A percentile compares a stretch with the other conserved stretches of the same genome.
These are phyloP conservation scores for Cystofilobasidium bisporidii DNA, from an alignment of 768 basidiomycete species.

Conservation along the genomic window DNA sequence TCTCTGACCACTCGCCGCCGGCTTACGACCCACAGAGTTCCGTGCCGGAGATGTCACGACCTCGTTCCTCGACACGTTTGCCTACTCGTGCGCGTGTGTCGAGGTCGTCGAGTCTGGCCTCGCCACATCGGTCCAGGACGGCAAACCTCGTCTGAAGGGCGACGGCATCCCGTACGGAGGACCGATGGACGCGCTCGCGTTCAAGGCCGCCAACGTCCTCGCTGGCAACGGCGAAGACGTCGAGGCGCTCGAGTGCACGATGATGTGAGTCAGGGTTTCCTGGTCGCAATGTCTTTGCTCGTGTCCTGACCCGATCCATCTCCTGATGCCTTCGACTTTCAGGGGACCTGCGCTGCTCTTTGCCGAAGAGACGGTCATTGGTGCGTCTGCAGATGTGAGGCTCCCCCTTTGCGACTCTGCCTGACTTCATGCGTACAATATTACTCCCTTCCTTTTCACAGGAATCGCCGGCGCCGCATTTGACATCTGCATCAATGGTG, in stretches of 20 bases:
- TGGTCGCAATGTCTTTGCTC: too few relatives aligned
- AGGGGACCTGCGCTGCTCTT: slow-evolving; percentile 49
- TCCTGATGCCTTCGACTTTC: slow-evolving; percentile 38
- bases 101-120: not conserved
- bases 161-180: slow-evolving; percentile 57
- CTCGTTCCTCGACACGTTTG: slow-evolving; percentile 31
- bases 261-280: slow-evolving; percentile 30
- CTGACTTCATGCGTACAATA: too few relatives aligned
- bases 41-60: slow-evolving; percentile 32
- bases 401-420: too few relatives aligned
- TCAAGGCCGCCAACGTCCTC: slow-evolving; percentile 52
- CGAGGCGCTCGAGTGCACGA: slow-evolving; percentile 51
- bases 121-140: slow-evolving; percentile 47
- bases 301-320: not conserved
- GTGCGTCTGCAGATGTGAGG: too few relatives aligned
- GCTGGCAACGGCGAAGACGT: slow-evolving; percentile 48
- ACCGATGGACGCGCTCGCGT: slow-evolving; percentile 55
- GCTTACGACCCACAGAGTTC: slow-evolving; percentile 42
- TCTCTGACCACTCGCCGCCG: too few relatives aligned
- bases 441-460: too few relatives aligned
- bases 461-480: slow-evolving; percentile 49
- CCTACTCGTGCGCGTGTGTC: slow-evolving; percentile 2
- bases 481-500: slow-evolving; percentile 44
- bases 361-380: slow-evolving; percentile 46
- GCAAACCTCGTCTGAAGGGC: slow-evolving; percentile 49